phyloP scores from a whole-genome alignment of 352 stramenopile species.

The Hyaloperonospora arabidopsidis region DNA sequence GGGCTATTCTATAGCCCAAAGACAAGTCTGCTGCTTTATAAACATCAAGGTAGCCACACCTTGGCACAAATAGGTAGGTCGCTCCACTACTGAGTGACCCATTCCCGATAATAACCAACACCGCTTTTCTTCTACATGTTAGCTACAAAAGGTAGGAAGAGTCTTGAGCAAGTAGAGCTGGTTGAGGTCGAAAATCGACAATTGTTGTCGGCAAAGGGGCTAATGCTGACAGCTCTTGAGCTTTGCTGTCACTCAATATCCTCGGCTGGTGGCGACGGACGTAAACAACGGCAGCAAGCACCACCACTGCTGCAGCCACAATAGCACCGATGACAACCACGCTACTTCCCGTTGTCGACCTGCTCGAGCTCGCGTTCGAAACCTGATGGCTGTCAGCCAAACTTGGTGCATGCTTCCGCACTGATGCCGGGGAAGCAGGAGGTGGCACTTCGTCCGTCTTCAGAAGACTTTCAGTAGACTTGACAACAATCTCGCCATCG shows the following conservation, averaged over 20 bases:
- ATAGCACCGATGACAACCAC: conserved; percentile 36
- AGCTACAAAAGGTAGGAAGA: conserved; percentile 27
- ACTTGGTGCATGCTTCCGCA: conserved; percentile 12
- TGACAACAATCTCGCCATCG: too few relatives aligned
- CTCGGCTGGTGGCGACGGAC: conserved; percentile 40
- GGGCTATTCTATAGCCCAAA: too few relatives aligned
- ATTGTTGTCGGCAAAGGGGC: conserved; percentile 19
- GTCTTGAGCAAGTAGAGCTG: conserved; percentile 10
- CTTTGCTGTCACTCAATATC: conserved; percentile 36
- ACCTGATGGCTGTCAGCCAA: conserved; percentile 15
- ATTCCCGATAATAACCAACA: background rate
- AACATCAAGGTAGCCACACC: too few relatives aligned
- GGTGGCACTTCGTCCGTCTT: too few relatives aligned
- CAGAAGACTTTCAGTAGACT: too few relatives aligned
- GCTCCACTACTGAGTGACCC: too few relatives aligned
- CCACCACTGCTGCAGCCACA: conserved; percentile 34
- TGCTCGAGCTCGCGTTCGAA: conserved; percentile 27
- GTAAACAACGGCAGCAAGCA: conserved; percentile 32
- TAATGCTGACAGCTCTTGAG: conserved; percentile 29
- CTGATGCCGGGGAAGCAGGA: conserved; percentile 4
- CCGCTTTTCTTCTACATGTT: background rate
- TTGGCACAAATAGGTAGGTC: too few relatives aligned
- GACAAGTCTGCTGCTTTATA: too few relatives aligned
- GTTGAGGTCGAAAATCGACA: conserved; percentile 21
- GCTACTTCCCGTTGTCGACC: conserved; percentile 15